These are phyloP conservation scores for Ceratocystis cubensis DNA, from an alignment of 2,329 filamentous ascomycete genomes.

Conservation along the genomic window DNA sequence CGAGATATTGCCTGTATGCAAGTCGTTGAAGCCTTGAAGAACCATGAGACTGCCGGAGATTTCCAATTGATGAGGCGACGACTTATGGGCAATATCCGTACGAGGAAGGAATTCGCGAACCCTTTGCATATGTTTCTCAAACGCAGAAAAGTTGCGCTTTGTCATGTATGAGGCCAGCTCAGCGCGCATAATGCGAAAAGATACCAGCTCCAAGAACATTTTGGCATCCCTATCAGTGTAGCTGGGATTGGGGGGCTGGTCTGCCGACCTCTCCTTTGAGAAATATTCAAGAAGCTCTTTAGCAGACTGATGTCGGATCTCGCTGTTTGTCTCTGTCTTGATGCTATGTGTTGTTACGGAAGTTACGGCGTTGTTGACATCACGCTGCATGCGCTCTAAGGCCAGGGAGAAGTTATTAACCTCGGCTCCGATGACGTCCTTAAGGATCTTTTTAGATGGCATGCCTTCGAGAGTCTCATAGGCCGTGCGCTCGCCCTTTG, in stretches of 20 bases:
- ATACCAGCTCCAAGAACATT: background rate
- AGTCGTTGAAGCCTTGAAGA: background rate
- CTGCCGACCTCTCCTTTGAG: background rate
- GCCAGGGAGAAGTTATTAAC: background rate
- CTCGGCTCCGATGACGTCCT: background rate
- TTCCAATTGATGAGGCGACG: background rate
- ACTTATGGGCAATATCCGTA: background rate
- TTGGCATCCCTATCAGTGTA: background rate
- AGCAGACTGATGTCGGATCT: background rate
- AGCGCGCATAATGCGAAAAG: background rate
- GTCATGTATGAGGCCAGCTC: background rate
- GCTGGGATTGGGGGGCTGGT: background rate
- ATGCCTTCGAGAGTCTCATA: background rate
- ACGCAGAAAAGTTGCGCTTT: background rate
- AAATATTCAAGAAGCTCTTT: background rate
- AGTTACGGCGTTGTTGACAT: background rate
- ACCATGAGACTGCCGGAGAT: background rate
- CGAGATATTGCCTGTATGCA: background rate
- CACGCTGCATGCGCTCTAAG: background rate
- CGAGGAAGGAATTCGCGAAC: background rate
- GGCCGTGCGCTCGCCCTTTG: background rate
- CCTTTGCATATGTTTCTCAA: background rate
- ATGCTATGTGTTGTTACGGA: background rate
- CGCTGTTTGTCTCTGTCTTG: background rate
- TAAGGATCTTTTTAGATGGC: background rate